phyloP scores from a whole-genome alignment of 192 early-diverging fungal genomes.

The Coemansia sp. region DNA sequence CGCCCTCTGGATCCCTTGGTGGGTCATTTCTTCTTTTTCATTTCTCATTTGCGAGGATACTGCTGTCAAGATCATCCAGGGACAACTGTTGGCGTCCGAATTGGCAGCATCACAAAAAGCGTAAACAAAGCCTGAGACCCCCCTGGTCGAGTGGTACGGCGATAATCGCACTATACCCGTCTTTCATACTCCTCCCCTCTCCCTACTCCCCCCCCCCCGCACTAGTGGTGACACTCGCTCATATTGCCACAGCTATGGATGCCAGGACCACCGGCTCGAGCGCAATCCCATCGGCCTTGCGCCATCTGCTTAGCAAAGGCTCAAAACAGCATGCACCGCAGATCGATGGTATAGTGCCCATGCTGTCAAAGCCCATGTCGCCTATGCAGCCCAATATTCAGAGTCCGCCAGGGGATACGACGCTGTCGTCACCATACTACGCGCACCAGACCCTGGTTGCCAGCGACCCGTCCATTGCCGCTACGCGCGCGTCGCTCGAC shows the following conservation, averaged over 20 bases:
- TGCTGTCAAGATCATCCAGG: too few relatives aligned
- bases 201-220: background rate
- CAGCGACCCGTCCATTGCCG: constrained; percentile 29
- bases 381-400: constrained; percentile 31
- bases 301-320: constrained; percentile 44
- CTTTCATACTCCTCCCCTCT: background rate
- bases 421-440: constrained; percentile 21
- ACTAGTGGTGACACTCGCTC: background rate
- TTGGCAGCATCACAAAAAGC: background rate
- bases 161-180: background rate
- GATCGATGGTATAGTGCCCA: constrained; percentile 55
- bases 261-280: constrained; percentile 28
- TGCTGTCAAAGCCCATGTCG: constrained; percentile 35
- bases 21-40: too few relatives aligned
- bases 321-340: constrained; percentile 45
- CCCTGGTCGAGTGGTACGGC: background rate
- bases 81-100: too few relatives aligned
- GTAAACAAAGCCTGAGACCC: constrained; percentile 1
- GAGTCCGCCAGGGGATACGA: constrained; percentile 19
- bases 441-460: constrained; percentile 43
- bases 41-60: too few relatives aligned
- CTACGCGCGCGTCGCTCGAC: constrained; percentile 42
- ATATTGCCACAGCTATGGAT: constrained; percentile 26
- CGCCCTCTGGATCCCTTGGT: too few relatives aligned
- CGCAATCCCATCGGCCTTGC: constrained; percentile 45